Conservation (phyloP, 495 filamentous ascomycete species). For the Hypoxylon lienhwacheense region DNA sequence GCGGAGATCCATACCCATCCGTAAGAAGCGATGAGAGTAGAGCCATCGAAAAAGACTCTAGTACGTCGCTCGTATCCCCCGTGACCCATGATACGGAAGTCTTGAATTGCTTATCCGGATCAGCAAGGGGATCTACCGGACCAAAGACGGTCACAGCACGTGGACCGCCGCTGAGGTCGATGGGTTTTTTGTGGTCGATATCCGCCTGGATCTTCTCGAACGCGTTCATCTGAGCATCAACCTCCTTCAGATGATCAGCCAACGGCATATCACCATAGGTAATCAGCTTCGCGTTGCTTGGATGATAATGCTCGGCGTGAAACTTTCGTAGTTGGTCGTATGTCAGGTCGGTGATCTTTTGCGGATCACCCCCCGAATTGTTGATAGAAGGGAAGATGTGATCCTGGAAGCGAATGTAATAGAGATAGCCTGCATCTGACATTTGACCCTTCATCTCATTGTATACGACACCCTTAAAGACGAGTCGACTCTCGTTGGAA, state of each 20-base stretch:
- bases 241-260: constrained; percentile 72
- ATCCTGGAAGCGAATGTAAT: constrained; percentile 90
- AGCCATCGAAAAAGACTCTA: constrained; percentile 83
- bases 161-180: constrained; percentile 69
- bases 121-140: constrained; percentile 85
- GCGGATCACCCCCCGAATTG: constrained; percentile 94
- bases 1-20: constrained; percentile 91
- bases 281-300: constrained; percentile 91
- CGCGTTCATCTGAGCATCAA: constrained; percentile 67
- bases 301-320: constrained; percentile 90
- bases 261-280: constrained; percentile 95
- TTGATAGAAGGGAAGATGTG: constrained; percentile 91
- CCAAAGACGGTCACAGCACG: constrained; percentile 70
- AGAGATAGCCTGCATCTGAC: constrained; percentile 95
- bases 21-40: constrained; percentile 80
- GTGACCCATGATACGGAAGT: constrained; percentile 91
- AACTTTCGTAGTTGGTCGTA: constrained; percentile 83
- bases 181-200: constrained; percentile 70
- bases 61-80: constrained; percentile 74
- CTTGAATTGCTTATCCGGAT: constrained; percentile 84
- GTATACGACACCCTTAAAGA: constrained; percentile 98
- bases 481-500: constrained; percentile 60
- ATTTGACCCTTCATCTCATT: constrained; percentile 99
- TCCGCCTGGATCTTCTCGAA: constrained; percentile 73
- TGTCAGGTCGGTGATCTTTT: constrained; percentile 93